These are phyloP conservation scores for Eucalyptus tenuipes DNA, from an alignment of 345 rosid species.

Conservation along the genomic window DNA sequence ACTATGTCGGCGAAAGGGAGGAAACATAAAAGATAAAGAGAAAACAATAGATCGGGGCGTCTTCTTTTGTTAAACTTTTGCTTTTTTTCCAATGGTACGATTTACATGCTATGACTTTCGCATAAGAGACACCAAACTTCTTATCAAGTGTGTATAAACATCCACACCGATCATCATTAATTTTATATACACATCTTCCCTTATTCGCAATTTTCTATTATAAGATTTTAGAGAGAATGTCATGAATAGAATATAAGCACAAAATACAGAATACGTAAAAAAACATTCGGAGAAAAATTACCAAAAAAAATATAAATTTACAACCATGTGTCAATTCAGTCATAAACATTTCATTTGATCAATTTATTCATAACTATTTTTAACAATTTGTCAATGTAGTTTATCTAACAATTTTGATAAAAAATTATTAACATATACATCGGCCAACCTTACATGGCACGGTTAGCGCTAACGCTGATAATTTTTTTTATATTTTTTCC, in stretches of 20 bases:
- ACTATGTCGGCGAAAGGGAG: background rate
- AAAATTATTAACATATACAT: accelerated
- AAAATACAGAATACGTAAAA: background rate
- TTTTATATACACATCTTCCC: background rate
- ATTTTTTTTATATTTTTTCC: too few species aligned
- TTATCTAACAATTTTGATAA: accelerated
- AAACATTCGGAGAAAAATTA: too few species aligned
- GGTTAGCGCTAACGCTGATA: accelerated
- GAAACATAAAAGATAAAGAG: background rate
- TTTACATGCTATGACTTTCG: background rate
- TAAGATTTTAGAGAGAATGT: too few species aligned
- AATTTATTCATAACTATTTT: too few species aligned
- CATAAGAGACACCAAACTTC: background rate
- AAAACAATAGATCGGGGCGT: background rate
- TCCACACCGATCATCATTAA: background rate
- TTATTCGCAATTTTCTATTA: too few species aligned
- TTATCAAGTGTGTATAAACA: background rate
- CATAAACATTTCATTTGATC: too few species aligned
- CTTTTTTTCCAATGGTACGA: background rate
- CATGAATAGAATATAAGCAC: too few species aligned
- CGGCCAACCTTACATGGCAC: accelerated
- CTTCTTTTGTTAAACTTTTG: too few species aligned
- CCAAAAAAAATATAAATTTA: accelerated
- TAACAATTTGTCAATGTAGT: too few species aligned
- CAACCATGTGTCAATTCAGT: accelerated